phyloP scores from a whole-genome alignment of 208 protist species.

The Trypanosoma cruzi region DNA sequence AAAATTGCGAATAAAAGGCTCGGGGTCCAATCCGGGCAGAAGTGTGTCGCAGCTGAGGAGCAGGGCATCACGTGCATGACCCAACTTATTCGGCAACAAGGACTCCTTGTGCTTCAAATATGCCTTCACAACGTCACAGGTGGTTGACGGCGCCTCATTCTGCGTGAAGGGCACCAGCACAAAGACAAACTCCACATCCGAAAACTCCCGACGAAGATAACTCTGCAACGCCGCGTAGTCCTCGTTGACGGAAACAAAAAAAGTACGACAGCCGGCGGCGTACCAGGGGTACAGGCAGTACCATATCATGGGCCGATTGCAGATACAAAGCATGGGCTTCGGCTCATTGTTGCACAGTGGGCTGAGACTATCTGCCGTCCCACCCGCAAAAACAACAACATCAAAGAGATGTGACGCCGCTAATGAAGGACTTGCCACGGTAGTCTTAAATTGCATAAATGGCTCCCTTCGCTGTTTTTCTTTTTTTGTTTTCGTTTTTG shows the following conservation, averaged over 20 bases:
- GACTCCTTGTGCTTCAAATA: conserved; percentile 76
- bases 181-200: conserved; percentile 64
- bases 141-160: conserved; percentile 58
- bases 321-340: conserved; percentile 71
- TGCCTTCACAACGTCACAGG: conserved; percentile 72
- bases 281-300: conserved; percentile 80
- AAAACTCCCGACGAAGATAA: conserved; percentile 67
- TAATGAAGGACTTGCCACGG: conserved; percentile 16
- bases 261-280: conserved; percentile 59
- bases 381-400: conserved; percentile 83
- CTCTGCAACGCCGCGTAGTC: conserved; percentile 57
- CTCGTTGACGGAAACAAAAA: conserved; percentile 81
- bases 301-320: conserved; percentile 88
- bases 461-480: too few relatives aligned
- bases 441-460: conserved; percentile 10
- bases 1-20: conserved; percentile 70
- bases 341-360: conserved; percentile 63
- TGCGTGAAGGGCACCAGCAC: conserved; percentile 58
- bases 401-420: conserved; percentile 51
- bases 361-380: conserved; percentile 45
- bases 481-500: conserved; percentile 3
- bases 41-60: conserved; percentile 84
- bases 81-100: conserved; percentile 35
- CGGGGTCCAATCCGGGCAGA: conserved; percentile 71
- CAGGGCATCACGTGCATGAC: conserved; percentile 59